Conservation (phyloP, 768 basidiomycete species). For the Tubosaeta brunneosetosa region DNA sequence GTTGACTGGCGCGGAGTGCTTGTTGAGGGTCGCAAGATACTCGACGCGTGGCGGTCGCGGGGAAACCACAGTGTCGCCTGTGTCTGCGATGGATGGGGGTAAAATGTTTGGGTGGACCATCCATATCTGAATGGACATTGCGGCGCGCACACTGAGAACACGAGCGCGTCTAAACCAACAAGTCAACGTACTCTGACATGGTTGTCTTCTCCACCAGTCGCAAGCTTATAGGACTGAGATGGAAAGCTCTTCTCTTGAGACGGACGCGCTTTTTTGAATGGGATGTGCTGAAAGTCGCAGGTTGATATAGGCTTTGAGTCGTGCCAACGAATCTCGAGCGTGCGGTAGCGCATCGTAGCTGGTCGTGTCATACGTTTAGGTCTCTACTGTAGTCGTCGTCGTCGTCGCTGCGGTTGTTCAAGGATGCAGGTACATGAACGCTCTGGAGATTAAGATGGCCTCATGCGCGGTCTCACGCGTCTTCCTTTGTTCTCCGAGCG, state of each 20-base stretch:
- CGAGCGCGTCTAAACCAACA: constrained; percentile 8
- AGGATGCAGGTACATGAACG: constrained; percentile 2
- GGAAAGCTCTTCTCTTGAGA: constrained; percentile 51
- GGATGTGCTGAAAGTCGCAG: constrained; percentile 88
- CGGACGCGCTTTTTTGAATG: constrained; percentile 79
- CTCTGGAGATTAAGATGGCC: constrained; percentile 10
- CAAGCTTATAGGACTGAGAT: constrained; percentile 80
- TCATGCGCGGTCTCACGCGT: constrained; percentile 22
- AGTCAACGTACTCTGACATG: constrained; percentile 80
- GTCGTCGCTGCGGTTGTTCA: constrained; percentile 13
- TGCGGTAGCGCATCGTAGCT: constrained; percentile 71
- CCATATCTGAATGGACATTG: constrained; percentile 61
- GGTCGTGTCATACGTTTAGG: constrained; percentile 1
- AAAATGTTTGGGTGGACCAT: constrained; percentile 90
- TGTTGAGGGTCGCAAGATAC: constrained; percentile 88
- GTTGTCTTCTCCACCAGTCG: constrained; percentile 95
- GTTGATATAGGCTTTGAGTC: constrained; percentile 94
- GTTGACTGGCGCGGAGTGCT: constrained; percentile 94
- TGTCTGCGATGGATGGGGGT: constrained; percentile 51
- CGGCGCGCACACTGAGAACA: constrained; percentile 5
- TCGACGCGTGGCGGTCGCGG: constrained; percentile 81
- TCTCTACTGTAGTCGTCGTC: background rate
- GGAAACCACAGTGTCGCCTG: constrained; percentile 31
- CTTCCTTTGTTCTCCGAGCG: constrained; percentile 10
- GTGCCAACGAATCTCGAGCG: constrained; percentile 95